Base-by-base conservation (phyloP, 2,329 filamentous ascomycete genomes). In the Neofusicoccum ribis region DNA sequence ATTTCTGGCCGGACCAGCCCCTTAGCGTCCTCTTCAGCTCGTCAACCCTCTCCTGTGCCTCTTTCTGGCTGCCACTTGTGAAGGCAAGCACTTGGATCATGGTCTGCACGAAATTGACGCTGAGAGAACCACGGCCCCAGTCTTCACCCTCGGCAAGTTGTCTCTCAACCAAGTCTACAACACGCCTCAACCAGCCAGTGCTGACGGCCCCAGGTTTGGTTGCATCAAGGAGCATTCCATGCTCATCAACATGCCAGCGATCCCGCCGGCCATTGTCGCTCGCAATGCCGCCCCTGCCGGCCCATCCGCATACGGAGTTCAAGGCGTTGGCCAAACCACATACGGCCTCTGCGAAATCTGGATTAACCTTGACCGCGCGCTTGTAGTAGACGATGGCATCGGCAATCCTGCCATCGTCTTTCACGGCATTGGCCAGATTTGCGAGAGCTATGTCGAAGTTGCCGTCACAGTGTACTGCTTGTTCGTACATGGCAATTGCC, bases 241-340 rank as follows among this genome's bases (percentile, higher is more conserved):
- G 83, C 0, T 92, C 89, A 71, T 96, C 89, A 23, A 99, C 93
- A 76, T 99, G 95, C 91, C 95, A 98, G 46, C 92, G 88, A 76
- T 99, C 95, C 68, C 89, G 88, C 70, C 84, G 87, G 8, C 91
- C 92, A 60, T 82, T 83, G 62, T 89, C 85, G n/a, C 91, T 85
- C 31, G 91, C 83, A 51, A 96, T 89, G 1, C 95, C 95, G 67
- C 95, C 95, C 68, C 95, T 88, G 36, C 92, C 92, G 72, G 87
- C 86, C 95, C 95, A 99, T 72, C 94, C 91, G 75, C 95, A 99
- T 5, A 99, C 93, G 6, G 95, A 98, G 74, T 97, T 98, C 60
- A 99, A 82, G 1, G 95, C 94, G 66, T 96, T 98, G 1, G 93
- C 93, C 61, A 99, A 84, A 7, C 95, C 95, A 76, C 95, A 99